Conservation (phyloP, 306 rosid species). For the barrel medic (Medicago truncatula) region MtrunA17r5.0-ANR NC_053043.1:49093501-49094000, state of each 20-base stretch:
- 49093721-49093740: slow-evolving; percentile 96
- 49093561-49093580: not conserved
- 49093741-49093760: slow-evolving; percentile 20
- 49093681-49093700: slow-evolving; percentile 96
- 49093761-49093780: slow-evolving; percentile 16
- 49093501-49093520: not conserved
- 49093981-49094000: not conserved
- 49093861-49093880: slow-evolving; percentile 66
- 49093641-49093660: slow-evolving; percentile 90
- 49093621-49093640: slow-evolving; percentile 59
- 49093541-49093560: not conserved
- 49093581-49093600: not conserved
- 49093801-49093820: slow-evolving; percentile 11
- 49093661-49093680: slow-evolving; percentile 97
- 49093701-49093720: slow-evolving; percentile 89
- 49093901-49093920: slow-evolving; percentile 52
- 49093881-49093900: slow-evolving; percentile 67
- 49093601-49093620: not conserved
- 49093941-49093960: not conserved
- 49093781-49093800: not conserved
- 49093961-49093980: not conserved
- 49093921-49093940: slow-evolving; percentile 37
- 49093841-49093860: slow-evolving; percentile 82
- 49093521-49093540: slow-evolving; percentile 10
- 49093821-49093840: slow-evolving; percentile 7